Conservation (phyloP, 2,329 filamentous ascomycete genomes). For the Microsporum audouinii region DNA sequence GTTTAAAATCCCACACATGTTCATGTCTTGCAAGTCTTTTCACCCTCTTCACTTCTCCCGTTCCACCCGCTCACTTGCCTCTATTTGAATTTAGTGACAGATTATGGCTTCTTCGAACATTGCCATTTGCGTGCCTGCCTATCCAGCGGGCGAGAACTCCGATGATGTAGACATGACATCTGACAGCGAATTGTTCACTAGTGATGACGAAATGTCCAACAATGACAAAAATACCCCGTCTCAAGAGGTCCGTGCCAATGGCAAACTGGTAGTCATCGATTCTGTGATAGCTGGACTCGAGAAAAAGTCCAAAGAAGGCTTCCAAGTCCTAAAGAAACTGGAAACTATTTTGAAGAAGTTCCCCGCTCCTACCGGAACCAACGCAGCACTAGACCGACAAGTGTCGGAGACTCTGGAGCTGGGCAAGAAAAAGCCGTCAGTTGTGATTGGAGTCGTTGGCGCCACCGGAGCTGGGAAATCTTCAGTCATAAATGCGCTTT, state of each 20-base stretch:
- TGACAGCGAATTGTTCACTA: too few species aligned
- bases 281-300: background rate
- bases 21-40: too few species aligned
- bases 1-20: too few species aligned
- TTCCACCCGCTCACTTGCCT: too few species aligned
- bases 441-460: conserved; percentile 49
- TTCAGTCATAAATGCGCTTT: conserved; percentile 51
- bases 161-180: too few species aligned
- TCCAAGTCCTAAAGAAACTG: conserved; percentile 28
- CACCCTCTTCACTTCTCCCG: too few species aligned
- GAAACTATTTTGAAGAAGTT: conserved; percentile 22
- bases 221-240: background rate
- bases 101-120: too few species aligned
- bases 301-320: conserved; percentile 18
- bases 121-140: too few species aligned
- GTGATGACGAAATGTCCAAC: too few species aligned
- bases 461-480: conserved; percentile 53
- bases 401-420: conserved; percentile 35
- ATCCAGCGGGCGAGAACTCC: too few species aligned
- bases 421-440: conserved; percentile 29
- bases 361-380: conserved; percentile 20
- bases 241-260: background rate
- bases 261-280: background rate
- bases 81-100: too few species aligned
- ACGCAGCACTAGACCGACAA: conserved; percentile 30